Evolutionary conservation across 2,329 filamentous ascomycete species (phyloP), one percentile per base, ranked within the genome.

Genomic region (Pseudocercospora crystallina): DNA sequence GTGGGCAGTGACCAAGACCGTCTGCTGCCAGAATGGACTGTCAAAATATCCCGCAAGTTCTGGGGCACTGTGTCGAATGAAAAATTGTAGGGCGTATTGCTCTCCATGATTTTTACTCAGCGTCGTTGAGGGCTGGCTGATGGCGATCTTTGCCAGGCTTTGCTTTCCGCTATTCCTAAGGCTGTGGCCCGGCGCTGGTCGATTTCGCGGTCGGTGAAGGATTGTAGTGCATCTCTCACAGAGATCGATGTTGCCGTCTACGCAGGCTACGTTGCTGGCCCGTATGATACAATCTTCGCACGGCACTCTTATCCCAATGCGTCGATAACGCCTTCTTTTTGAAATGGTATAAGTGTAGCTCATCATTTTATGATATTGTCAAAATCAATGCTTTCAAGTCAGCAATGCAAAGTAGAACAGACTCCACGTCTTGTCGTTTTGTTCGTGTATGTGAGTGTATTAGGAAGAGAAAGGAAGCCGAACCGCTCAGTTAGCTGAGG

Each of bases 41-140:
- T 61, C 56, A 45, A 63, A 62, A 35, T 58, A 61, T n/a, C 58
- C 61, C 26, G 59, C 58, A 1, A 63, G 43, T 26, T 61, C 56
- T 17, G 59, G 61, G 13, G 59, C 59, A 29, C 59, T 61, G 36
- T 61, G 49, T 8, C 35, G 45, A 11, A 61, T 49, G 41, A 61
- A 62, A 48, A 61, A 61, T 36, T 60, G 54, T 5, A 62, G 38
- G 7, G 58, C 58, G 32, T 60, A 58, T 34, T 61, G 58, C 20
- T 59, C 56, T 26, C 20, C 20, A 26, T 26, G n/a, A 26, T 7
- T 26, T 7, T 3, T 26, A 7, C 20, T 26, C 20, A 26, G 20
- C 20, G 20, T 9, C 44, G 49, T 32, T 48, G 39, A 3, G 43
- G 14, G 8, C 44, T 51, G 13, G 43, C 10, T 12, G 20, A 26